Percentiles rank a stretch among this genome's conserved stretches.
Evolutionary conservation across 768 basidiomycete genomes (phyloP).

Genomic region (Pholiota molesta): DNA sequence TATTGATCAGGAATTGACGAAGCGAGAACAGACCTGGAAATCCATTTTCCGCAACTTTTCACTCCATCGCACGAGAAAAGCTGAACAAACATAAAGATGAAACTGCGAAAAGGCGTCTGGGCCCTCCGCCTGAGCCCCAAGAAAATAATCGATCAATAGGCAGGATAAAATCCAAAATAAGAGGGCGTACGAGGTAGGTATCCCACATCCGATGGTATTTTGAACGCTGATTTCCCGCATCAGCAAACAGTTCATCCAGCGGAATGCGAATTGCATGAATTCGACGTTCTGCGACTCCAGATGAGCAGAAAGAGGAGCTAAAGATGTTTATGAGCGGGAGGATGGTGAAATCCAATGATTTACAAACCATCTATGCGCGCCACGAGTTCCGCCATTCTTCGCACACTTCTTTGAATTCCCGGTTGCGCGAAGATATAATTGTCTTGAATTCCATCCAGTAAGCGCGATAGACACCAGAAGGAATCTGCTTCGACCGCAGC

Average conservation of each 20-base stretch:
- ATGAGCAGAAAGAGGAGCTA: conserved; percentile 87
- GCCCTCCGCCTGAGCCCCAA: conserved; percentile 78
- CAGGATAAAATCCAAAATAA: neutral
- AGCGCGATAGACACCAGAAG: conserved; percentile 96
- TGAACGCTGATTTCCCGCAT: conserved; percentile 98
- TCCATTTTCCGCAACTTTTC: conserved; percentile 94
- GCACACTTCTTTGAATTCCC: conserved; percentile 92
- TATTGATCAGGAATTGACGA: neutral
- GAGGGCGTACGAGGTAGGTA: conserved; percentile 83
- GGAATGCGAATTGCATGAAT: conserved; percentile 99
- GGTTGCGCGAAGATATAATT: conserved; percentile 98
- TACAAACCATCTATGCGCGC: conserved; percentile 80
- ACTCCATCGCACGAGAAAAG: conserved; percentile 95
- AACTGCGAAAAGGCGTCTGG: conserved; percentile 98
- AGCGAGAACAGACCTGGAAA: conserved; percentile 74
- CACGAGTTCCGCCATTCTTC: conserved; percentile 93
- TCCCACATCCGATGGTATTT: conserved; percentile 99
- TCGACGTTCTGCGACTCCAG: conserved; percentile 91
- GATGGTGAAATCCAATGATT: conserved; percentile 7
- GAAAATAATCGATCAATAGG: conserved; percentile 3
- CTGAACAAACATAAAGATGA: conserved; percentile 97
- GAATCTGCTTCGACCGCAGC: conserved; percentile 95
- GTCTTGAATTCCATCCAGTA: conserved; percentile 97
- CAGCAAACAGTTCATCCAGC: conserved; percentile 99
- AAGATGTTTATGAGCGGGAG: conserved; percentile 7